Percentiles rank a stretch among this genome's conserved stretches.
phyloP scores from a whole-genome alignment of 2,329 filamentous ascomycete genomes.

The Cordyceps militaris region DNA sequence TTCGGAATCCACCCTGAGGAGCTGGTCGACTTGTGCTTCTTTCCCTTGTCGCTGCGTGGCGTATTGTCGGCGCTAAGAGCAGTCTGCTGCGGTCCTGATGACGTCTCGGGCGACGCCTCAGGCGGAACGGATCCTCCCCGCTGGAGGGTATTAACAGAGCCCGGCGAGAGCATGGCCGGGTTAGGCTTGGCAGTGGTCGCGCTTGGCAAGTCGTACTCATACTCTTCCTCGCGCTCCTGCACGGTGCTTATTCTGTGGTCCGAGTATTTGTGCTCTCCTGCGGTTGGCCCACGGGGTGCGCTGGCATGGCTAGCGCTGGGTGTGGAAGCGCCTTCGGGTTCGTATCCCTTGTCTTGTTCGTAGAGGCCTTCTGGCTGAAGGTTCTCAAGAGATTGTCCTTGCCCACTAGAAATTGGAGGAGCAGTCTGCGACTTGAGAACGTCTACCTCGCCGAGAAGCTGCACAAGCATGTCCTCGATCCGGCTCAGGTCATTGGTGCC shows the following conservation, averaged over 20 bases:
- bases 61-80: slow-evolving; percentile 70
- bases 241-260: slow-evolving; percentile 88
- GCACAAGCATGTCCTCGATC: slow-evolving; percentile 88
- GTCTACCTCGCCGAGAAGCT: slow-evolving; percentile 87
- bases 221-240: slow-evolving; percentile 73
- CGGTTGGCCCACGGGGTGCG: slow-evolving; percentile 58
- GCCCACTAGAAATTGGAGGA: slow-evolving; percentile 36
- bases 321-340: slow-evolving; percentile 70
- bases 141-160: slow-evolving; percentile 38
- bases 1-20: slow-evolving; percentile 80
- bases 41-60: slow-evolving; percentile 63
- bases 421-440: slow-evolving; percentile 60
- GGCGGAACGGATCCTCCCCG: slow-evolving; percentile 45
- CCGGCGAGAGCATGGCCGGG: slow-evolving; percentile 56
- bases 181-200: slow-evolving; percentile 24
- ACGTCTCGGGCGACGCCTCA: slow-evolving; percentile 51
- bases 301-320: slow-evolving; percentile 63
- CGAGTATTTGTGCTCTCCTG: slow-evolving; percentile 52
- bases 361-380: slow-evolving; percentile 55
- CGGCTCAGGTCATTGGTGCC: slow-evolving; percentile 80
- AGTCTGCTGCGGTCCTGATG: slow-evolving; percentile 30
- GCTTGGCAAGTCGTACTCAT: slow-evolving; percentile 45
- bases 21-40: slow-evolving; percentile 81
- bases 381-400: slow-evolving; percentile 60
- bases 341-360: slow-evolving; percentile 68